Evolutionary conservation across 2,329 filamentous ascomycete species (phyloP).

Genomic region (Diplodia intermedia): DNA sequence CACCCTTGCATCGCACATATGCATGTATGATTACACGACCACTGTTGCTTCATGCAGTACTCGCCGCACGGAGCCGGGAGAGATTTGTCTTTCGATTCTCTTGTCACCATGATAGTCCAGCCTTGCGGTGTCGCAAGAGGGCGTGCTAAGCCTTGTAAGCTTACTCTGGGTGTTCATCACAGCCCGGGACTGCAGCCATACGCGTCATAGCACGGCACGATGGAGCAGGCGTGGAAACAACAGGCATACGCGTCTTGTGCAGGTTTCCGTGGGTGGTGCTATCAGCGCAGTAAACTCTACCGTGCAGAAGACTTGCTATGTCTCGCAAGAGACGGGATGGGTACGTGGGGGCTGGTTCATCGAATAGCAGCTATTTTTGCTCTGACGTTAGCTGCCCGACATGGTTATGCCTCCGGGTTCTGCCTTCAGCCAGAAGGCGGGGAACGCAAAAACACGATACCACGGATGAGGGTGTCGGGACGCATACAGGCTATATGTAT

Average conservation of each 20-base stretch:
- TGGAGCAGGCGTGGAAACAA: neutral
- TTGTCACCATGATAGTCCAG: neutral
- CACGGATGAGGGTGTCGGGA: neutral
- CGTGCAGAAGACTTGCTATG: neutral
- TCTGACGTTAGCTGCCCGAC: slow-evolving; percentile 14
- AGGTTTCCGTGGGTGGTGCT: neutral
- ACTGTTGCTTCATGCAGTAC: neutral
- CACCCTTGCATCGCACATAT: neutral
- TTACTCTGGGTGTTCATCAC: slow-evolving; percentile 8
- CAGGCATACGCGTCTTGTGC: slow-evolving; percentile 17
- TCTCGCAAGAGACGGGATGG: neutral
- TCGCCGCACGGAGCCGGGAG: neutral
- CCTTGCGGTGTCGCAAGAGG: neutral
- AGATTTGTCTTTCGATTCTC: neutral
- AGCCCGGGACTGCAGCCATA: slow-evolving; percentile 3
- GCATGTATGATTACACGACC: slow-evolving; percentile 5
- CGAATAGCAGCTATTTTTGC: slow-evolving; percentile 25
- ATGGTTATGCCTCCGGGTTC: neutral
- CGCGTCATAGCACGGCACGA: slow-evolving; percentile 12
- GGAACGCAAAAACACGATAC: neutral
- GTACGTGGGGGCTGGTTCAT: neutral
- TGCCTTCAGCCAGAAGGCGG: neutral
- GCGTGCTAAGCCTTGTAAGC: slow-evolving; percentile 30
- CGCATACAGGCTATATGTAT: slow-evolving; percentile 3
- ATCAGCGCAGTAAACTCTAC: neutral